Evolutionary conservation across 176 grass and related monocot genomes (phyloP), one percentile per base, ranked within the genome.

Genomic region (Ensete ventricosum): DNA sequence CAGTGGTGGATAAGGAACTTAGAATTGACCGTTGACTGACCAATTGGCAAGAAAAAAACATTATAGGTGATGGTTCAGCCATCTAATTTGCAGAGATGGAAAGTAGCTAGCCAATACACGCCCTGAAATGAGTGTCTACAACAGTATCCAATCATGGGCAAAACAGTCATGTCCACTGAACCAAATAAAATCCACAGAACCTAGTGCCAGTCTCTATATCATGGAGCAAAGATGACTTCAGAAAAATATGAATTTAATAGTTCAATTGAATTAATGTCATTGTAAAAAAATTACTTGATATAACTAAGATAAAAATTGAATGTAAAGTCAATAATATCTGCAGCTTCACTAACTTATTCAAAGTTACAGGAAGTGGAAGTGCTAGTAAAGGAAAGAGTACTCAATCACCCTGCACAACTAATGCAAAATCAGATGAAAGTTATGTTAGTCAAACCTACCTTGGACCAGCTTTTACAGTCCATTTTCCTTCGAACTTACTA

Each of bases 401-500:
- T 64, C 25, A 64, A 24, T 64, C 9, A 23, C 25, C 34, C 26
- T 19, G 64, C 21, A 17, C 8, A 19, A 51, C 43, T 21, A 21
- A 29, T 19, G 12, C n/a, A 26, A 27, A 53, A 23, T 23, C 8
- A 53, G 11, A 24, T 13, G 14, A 72, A 22, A 24, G 29, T n/a
- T 12, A 1, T 11, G 17, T 53, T 53, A 52, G 1, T 72, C 70
- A 86, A 52, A 48, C 64, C 0, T 75, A 98, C 94, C 83, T 93
- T 81, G 79, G 88, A 85, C 90, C 86, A 75, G 94, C 17, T 82
- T 76, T 80, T 64, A 98, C 65, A 50, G 84, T 91, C 94, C 90
- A 98, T 85, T 98, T 93, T 20, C 90, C 90, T 87, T 98, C 94
- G n/a, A 98, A 98, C 77, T 89, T 98, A 80, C 89, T 93, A 64